Evolutionary conservation across 106 monocot species (phyloP), one percentile per base, ranked within the genome.

Genomic region (Cymbidium sinense): DNA sequence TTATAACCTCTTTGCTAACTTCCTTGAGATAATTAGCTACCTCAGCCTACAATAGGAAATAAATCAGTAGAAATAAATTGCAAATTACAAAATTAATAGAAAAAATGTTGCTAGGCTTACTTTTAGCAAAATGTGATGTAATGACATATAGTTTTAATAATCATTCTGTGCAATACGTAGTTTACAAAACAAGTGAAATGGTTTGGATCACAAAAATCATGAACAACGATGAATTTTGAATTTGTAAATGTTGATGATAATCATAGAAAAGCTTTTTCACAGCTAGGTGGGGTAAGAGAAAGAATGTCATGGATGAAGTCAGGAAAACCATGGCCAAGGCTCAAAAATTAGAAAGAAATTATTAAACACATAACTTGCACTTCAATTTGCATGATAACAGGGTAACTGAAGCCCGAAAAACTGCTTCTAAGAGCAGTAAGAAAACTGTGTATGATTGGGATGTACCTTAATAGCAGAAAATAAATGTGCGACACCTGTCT

Each of bases 381-480:
- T 62, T 62, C 61, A n/a, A 62, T 25, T 62, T 62, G 61, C 61
- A 27, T 27, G 15, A 62, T 25, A 8, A 9, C 15, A 62, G 7
- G 61, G 7, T 62, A 62, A 11, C 2, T 25, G 61, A 62, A 25
- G 61, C 61, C 25, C 23, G 61, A 61, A 61, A 13, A 61, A 47
- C 12, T 12, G 13, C 15, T 61, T 27, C 8, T 25, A 62, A 62
- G 47, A 47, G 25, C 27, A 62, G 27, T 33, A 78, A 50, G 50
- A 78, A 18, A 70, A 70, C 50, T 54, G 34, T 41, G 21, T 47
- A 31, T 29, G 47, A 70, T 25, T 79, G 21, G 15, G 0, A 5
- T 64, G 76, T 82, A 95, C 95, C 90, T 93, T 92, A 50, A 95
- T 95, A 25, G 95, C 89, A 78, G 95, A 92, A 88, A 95, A 95